Conservation (phyloP, 805 yeast species). For the Yamadazyma tumulicola region DNA sequence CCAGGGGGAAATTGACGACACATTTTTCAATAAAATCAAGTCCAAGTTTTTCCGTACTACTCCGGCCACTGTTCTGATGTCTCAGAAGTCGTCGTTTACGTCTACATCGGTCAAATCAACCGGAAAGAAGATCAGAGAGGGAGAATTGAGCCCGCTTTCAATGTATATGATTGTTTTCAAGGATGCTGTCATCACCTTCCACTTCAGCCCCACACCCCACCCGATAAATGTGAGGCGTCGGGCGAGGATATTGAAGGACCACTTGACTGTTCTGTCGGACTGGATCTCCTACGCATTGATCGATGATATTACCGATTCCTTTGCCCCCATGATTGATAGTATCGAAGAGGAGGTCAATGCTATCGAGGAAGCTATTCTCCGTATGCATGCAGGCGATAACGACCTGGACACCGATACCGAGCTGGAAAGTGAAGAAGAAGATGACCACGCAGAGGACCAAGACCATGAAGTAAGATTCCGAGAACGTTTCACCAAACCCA, state of each 20-base stretch:
- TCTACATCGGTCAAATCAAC: slow-evolving; percentile 19
- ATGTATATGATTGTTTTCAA: slow-evolving; percentile 91
- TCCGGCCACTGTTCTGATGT: background rate
- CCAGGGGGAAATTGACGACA: slow-evolving; percentile 21
- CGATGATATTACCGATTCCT: slow-evolving; percentile 96
- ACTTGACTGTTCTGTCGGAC: slow-evolving; percentile 85
- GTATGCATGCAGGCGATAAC: slow-evolving; percentile 72
- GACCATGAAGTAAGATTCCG: slow-evolving; percentile 6
- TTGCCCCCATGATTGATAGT: slow-evolving; percentile 92
- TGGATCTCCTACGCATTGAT: slow-evolving; percentile 97
- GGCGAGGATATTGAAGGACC: slow-evolving; percentile 82
- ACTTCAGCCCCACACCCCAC: slow-evolving; percentile 92
- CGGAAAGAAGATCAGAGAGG: slow-evolving; percentile 34
- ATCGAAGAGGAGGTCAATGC: slow-evolving; percentile 91
- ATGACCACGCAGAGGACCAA: slow-evolving; percentile 9
- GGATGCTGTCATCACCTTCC: slow-evolving; percentile 89
- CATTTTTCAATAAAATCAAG: slow-evolving; percentile 4
- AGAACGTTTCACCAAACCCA: slow-evolving; percentile 1
- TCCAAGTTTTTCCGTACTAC: slow-evolving; percentile 8
- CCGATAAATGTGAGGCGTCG: slow-evolving; percentile 94
- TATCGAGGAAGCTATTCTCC: slow-evolving; percentile 89
- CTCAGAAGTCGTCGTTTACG: slow-evolving; percentile 13
- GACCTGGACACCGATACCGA: slow-evolving; percentile 42
- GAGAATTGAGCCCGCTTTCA: slow-evolving; percentile 81
- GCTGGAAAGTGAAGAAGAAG: slow-evolving; percentile 15